These are phyloP conservation scores for Gossypium stocksii DNA, from an alignment of 345 rosid genomes.

Conservation along the genomic window DNA sequence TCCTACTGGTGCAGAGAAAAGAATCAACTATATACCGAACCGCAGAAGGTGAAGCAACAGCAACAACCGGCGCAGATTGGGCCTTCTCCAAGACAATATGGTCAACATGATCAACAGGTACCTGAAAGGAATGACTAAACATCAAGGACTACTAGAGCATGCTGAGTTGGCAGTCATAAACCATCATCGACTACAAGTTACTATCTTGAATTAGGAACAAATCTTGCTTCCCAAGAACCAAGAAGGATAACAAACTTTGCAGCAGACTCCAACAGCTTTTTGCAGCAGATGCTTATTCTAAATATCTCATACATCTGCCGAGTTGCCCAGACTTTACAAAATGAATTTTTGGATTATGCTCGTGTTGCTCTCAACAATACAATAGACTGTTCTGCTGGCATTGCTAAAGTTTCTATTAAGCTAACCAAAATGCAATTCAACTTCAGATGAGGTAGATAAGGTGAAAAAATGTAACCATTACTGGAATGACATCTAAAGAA, in stretches of 20 bases:
- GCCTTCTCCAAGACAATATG: constrained; percentile 53
- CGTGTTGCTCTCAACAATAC: not conserved
- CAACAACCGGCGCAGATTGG: constrained; percentile 62
- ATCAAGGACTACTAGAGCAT: constrained; percentile 16
- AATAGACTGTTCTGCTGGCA: not conserved
- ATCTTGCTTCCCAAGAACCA: not conserved
- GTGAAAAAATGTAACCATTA: not conserved
- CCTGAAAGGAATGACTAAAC: constrained; percentile 37
- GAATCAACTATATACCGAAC: constrained; percentile 40
- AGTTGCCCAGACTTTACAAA: not conserved
- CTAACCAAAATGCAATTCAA: not conserved
- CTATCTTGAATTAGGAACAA: not conserved
- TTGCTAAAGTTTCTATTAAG: not conserved
- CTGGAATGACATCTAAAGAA: not conserved
- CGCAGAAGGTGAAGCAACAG: constrained; percentile 97
- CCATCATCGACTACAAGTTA: not conserved
- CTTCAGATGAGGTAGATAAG: not conserved
- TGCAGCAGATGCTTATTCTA: not conserved
- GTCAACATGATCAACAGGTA: constrained; percentile 68
- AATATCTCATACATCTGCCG: not conserved
- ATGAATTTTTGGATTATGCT: not conserved
- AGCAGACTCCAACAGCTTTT: not conserved
- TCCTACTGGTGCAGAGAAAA: not conserved
- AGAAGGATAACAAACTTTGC: not conserved
- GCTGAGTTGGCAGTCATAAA: not conserved